phyloP scores from a whole-genome alignment of 2,329 filamentous ascomycete genomes.

The Exophiala sp. region DNA sequence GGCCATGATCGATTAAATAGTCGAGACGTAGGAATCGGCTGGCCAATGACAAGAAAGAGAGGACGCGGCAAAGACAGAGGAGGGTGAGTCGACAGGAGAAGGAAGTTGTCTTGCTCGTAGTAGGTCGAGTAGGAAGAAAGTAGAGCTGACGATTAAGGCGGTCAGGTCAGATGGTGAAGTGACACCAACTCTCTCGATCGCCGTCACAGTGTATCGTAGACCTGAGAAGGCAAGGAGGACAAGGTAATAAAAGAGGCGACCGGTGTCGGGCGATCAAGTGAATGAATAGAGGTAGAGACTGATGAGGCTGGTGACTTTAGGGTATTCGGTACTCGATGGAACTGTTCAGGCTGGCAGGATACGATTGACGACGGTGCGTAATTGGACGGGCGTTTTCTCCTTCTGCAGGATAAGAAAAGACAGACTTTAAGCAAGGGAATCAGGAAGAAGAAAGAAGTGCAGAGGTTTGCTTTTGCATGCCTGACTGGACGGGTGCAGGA shows the following conservation, averaged over 20 bases:
- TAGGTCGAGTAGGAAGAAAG: not conserved
- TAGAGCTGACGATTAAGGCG: constrained; percentile 1
- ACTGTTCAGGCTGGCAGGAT: too few species aligned
- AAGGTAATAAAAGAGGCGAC: not conserved
- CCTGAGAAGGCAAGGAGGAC: not conserved
- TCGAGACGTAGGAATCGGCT: not conserved
- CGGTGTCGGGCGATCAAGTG: not conserved
- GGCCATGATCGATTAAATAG: constrained; percentile 11
- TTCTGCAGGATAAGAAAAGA: not conserved
- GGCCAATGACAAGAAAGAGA: not conserved
- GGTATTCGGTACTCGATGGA: too few species aligned
- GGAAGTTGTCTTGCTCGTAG: not conserved
- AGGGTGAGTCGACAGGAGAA: not conserved
- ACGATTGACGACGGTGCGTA: not conserved
- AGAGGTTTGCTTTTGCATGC: not conserved
- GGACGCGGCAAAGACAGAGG: not conserved
- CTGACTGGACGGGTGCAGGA: not conserved
- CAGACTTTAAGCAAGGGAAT: too few species aligned
- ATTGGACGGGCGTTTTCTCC: not conserved
- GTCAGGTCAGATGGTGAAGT: constrained; percentile 14
- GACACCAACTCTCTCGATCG: not conserved
- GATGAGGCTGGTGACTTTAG: too few species aligned
- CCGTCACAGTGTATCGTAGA: not conserved
- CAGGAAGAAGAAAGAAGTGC: not conserved
- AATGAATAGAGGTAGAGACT: too few species aligned